Base-by-base conservation (phyloP, 768 basidiomycete genomes). In the Lentinula sp. region DNA sequence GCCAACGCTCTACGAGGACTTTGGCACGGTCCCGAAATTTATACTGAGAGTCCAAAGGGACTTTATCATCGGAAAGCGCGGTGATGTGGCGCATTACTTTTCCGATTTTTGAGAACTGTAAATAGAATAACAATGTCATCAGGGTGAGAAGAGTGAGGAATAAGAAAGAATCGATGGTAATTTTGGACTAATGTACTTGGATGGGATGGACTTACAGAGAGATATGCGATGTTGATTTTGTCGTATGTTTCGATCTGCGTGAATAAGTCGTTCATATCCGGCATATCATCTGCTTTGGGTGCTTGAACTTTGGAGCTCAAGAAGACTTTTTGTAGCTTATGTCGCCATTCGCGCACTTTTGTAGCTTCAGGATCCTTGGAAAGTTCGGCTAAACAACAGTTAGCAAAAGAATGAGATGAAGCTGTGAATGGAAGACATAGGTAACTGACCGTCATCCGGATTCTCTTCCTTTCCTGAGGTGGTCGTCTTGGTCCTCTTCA, bases 81-180 rank as follows among this genome's bases (percentile, higher is more conserved):
- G 86, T 78, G 66, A 95, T 90, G 73, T 92, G 90, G 66, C 91
- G 90, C 90, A 95, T 91, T 37, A 95, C 91, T 77, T 89, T 88
- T 72, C 84, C 86, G 64, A 91, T 88, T 73, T 91, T 91, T 54
- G 91, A 92, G 74, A 85, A 86, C 86, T 91, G 69, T 6, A 48
- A 61, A 58, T 62, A 60, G 41, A 55, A 65, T 49, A 65, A 57
- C 42, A 54, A 65, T 60, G 64, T 58, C 59, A 49, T 65, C 64
- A 67, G 66, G 68, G 48, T 3, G 63, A 54, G 36, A 23, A 33
- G 41, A 36, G 23, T 52, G 18, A 8, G n/a, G 50, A n/a, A 60
- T 33, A 41, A 23, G 32, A 59, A 16, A 62, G 52, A 36, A 6
- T 51, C 63, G 39, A 36, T 43, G 23, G n/a, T 23, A 48, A 8